Percentiles rank a stretch among this genome's conserved stretches.
These are phyloP conservation scores for Syzygium aqueum DNA, from an alignment of 345 rosid species.

Conservation along the genomic window DNA sequence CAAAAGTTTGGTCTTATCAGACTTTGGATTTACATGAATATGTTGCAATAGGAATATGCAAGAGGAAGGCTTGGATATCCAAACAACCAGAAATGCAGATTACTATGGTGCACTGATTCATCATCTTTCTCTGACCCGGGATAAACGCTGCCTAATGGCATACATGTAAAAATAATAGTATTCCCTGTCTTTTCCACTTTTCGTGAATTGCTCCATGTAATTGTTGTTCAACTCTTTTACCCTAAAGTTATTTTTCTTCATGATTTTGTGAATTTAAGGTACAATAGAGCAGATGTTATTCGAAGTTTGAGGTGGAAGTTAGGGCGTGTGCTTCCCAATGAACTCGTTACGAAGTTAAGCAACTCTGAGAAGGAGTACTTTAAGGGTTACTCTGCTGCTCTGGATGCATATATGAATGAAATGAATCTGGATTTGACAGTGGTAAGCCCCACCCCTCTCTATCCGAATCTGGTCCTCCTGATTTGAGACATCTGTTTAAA, in stretches of 20 bases:
- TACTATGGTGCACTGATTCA: constrained; percentile 84
- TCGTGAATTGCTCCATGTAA: not conserved
- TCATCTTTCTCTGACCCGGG: constrained; percentile 76
- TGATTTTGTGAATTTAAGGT: constrained; percentile 26
- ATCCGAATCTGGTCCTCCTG: not conserved
- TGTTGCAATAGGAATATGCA: constrained; percentile 64
- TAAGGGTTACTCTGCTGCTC: constrained; percentile 52
- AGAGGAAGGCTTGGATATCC: constrained; percentile 73
- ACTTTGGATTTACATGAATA: not conserved
- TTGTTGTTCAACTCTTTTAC: not conserved
- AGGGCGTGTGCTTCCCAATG: constrained; percentile 69
- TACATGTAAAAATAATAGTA: constrained; percentile 36
- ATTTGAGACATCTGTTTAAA: not conserved
- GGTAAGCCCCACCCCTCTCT: constrained; percentile 27
- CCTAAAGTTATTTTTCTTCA: not conserved
- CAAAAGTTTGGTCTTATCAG: not conserved
- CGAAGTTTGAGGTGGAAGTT: constrained; percentile 67
- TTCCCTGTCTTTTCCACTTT: not conserved
- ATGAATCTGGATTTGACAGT: constrained; percentile 71
- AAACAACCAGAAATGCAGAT: constrained; percentile 70
- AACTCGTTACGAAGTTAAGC: constrained; percentile 64
- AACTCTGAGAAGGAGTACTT: constrained; percentile 59
- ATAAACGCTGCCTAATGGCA: constrained; percentile 95
- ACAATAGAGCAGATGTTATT: constrained; percentile 74
- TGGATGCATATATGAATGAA: constrained; percentile 65